These are phyloP conservation scores for Saussurea involucrata DNA, from an alignment of 129 eudicot genomes.

Conservation along the genomic window DNA sequence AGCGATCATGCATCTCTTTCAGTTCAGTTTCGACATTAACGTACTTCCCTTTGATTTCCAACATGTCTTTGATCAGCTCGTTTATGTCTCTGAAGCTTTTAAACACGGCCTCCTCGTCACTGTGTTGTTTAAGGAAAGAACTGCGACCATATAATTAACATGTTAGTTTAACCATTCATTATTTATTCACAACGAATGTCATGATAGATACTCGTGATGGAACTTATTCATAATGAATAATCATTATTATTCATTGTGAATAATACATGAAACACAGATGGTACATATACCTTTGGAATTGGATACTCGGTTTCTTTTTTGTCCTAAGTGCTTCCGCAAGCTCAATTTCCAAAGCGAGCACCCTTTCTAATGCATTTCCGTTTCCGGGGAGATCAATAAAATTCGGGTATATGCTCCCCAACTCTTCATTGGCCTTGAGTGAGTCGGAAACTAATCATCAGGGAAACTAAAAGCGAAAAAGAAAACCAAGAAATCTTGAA, in stretches of 20 bases:
- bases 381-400: conserved; percentile 49
- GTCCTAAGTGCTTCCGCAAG: conserved; percentile 88
- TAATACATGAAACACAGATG: not conserved
- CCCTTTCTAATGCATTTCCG: conserved; percentile 88
- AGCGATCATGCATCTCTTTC: conserved; percentile 89
- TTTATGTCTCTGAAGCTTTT: conserved; percentile 90
- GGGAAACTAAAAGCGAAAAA: not conserved
- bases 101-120: conserved; percentile 78
- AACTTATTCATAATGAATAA: no score
- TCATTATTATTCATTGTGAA: no score
- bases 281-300: conserved; percentile 75
- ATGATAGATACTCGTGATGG: not conserved
- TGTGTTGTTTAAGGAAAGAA: conserved; percentile 86
- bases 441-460: conserved; percentile 4
- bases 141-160: conserved; percentile 26
- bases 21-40: conserved; percentile 63
- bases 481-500: not conserved
- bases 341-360: conserved; percentile 97
- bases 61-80: conserved; percentile 72
- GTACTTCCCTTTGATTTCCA: conserved; percentile 76
- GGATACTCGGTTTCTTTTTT: conserved; percentile 63
- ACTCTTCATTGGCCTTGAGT: conserved; percentile 69
- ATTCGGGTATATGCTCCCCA: conserved; percentile 65
- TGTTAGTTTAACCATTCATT: not conserved
- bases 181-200: not conserved